These are phyloP conservation scores for Pythium rishiriense DNA, from an alignment of 352 stramenopile species.

Conservation along the genomic window DNA sequence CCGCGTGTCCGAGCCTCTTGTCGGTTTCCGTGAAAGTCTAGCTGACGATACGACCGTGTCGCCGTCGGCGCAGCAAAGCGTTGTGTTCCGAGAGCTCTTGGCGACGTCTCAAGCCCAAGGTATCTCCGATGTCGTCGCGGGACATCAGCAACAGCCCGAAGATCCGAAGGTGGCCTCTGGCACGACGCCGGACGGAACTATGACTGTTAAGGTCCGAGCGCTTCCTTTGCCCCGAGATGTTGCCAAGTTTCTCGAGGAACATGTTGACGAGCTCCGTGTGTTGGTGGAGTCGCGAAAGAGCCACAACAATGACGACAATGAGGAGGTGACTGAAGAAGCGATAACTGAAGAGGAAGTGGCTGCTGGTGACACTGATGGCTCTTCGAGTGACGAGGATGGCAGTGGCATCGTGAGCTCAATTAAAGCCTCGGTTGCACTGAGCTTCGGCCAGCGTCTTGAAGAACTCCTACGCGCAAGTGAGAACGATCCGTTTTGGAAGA, in stretches of 20 bases:
- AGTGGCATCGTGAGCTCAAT: not conserved
- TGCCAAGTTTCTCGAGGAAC: constrained; percentile 77
- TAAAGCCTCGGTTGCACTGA: not conserved
- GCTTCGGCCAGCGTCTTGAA: constrained; percentile 45
- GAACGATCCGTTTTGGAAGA: constrained; percentile 50
- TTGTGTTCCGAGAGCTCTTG: constrained; percentile 73
- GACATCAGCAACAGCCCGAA: constrained; percentile 1
- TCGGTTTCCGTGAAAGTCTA: constrained; percentile 90
- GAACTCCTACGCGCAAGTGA: constrained; percentile 46
- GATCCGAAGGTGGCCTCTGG: constrained; percentile 44
- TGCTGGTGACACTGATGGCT: constrained; percentile 1
- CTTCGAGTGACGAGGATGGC: constrained; percentile 13
- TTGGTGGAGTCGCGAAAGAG: constrained; percentile 31
- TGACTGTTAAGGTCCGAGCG: constrained; percentile 77
- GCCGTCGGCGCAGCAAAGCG: constrained; percentile 64
- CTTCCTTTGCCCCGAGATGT: constrained; percentile 70
- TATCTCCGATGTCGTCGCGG: constrained; percentile 1
- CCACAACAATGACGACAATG: too few relatives aligned
- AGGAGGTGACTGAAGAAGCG: not conserved
- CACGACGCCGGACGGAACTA: constrained; percentile 65
- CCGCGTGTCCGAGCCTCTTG: constrained; percentile 82
- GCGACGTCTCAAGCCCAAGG: constrained; percentile 16
- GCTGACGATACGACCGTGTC: constrained; percentile 42
- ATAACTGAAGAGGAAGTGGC: not conserved
- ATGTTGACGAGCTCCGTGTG: constrained; percentile 45